Percentiles rank a stretch among this genome's conserved stretches.
Conservation (phyloP, 345 rosid species). For the Arabidopsis suecica region DNA sequence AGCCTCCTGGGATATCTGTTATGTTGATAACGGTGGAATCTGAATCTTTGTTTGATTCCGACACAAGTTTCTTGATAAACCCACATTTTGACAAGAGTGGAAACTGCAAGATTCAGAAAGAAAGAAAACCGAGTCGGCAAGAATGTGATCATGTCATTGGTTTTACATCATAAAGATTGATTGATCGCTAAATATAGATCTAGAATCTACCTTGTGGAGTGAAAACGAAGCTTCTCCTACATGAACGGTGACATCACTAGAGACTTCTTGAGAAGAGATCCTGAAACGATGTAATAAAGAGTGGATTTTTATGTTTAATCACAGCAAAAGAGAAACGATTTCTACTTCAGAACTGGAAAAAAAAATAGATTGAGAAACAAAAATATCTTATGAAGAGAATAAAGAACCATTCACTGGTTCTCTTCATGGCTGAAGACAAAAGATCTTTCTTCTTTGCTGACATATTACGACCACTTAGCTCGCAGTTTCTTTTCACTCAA, state of each 20-base stretch:
- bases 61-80: slow-evolving; percentile 65
- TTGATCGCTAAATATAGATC: background rate
- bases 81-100: slow-evolving; percentile 87
- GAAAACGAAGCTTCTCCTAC: slow-evolving; percentile 79
- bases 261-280: slow-evolving; percentile 95
- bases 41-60: slow-evolving; percentile 60
- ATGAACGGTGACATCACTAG: slow-evolving; percentile 85
- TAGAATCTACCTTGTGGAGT: slow-evolving; percentile 70
- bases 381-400: background rate
- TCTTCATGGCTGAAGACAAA: slow-evolving; percentile 82
- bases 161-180: slow-evolving; percentile 7
- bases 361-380: slow-evolving; percentile 4
- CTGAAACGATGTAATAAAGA: slow-evolving; percentile 46
- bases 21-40: slow-evolving; percentile 60
- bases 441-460: slow-evolving; percentile 76
- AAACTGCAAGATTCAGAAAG: slow-evolving; percentile 57
- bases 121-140: background rate
- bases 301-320: background rate
- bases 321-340: background rate
- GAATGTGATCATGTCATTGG: slow-evolving; percentile 26
- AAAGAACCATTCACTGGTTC: slow-evolving; percentile 87
- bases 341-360: background rate
- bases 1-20: slow-evolving; percentile 71
- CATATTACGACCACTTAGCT: slow-evolving; percentile 51
- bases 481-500: slow-evolving; percentile 52